Percentiles rank a stretch among this genome's conserved stretches.
These are phyloP conservation scores for Leccinum cinnamomeum DNA, from an alignment of 1,284 basidiomycete species.

Conservation along the genomic window DNA sequence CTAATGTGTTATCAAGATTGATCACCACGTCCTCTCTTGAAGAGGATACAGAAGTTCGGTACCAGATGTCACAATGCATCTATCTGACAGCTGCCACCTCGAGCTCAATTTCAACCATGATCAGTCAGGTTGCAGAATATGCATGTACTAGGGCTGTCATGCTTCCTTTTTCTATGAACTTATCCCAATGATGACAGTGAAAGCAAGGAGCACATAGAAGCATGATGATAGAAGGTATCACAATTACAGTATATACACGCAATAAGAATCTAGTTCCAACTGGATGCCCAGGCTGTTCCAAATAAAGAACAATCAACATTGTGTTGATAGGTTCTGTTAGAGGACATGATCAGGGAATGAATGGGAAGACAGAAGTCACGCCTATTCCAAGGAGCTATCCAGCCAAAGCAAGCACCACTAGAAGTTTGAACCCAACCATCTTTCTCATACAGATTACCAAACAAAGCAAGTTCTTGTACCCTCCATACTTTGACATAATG, in stretches of 20 bases:
- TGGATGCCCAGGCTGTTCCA: not conserved
- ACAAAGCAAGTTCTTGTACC: not conserved
- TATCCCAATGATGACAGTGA: too few relatives aligned
- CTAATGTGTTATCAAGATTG: too few relatives aligned
- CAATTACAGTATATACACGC: not conserved
- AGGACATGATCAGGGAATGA: not conserved
- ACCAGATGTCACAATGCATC: too few relatives aligned
- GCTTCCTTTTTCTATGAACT: too few relatives aligned
- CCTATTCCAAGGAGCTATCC: not conserved
- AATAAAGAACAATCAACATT: not conserved
- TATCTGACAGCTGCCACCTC: too few relatives aligned
- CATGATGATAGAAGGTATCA: too few relatives aligned
- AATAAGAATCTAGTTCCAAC: not conserved
- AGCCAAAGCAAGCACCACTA: not conserved
- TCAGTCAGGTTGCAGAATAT: too few relatives aligned
- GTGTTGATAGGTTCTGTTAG: not conserved
- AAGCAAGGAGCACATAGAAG: too few relatives aligned
- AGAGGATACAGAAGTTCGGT: too few relatives aligned
- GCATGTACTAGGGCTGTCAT: too few relatives aligned
- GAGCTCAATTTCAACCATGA: too few relatives aligned
- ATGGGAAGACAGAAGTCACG: not conserved
- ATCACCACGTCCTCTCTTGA: too few relatives aligned
- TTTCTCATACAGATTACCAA: not conserved
- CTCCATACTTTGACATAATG: not conserved
- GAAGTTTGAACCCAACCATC: not conserved